Conservation (phyloP, 1,284 basidiomycete genomes). For the Irpex rosettiformis region DNA sequence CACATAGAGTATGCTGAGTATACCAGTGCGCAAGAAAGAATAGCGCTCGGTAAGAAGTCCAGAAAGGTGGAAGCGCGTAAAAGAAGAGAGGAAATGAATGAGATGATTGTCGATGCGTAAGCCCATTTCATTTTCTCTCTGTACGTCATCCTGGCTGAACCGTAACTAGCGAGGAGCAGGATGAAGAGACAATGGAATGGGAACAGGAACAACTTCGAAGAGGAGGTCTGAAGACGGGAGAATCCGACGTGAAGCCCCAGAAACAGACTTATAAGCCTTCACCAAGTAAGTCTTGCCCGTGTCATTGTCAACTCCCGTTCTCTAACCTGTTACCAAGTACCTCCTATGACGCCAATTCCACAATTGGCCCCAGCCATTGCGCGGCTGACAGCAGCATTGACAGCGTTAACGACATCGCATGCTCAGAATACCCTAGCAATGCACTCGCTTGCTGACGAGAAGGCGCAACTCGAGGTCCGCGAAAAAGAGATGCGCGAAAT, state of each 20-base stretch:
- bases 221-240: constrained; percentile 51
- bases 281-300: constrained; percentile 53
- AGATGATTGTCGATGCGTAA: constrained; percentile 85
- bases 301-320: neutral
- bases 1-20: constrained; percentile 80
- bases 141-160: constrained; percentile 10
- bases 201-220: constrained; percentile 83
- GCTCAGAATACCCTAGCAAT: constrained; percentile 61
- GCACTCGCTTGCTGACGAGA: constrained; percentile 62
- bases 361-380: constrained; percentile 52
- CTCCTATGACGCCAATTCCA: constrained; percentile 54
- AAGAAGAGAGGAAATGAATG: constrained; percentile 73
- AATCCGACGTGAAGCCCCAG: constrained; percentile 27
- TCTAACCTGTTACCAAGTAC: constrained; percentile 44
- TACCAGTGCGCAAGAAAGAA: constrained; percentile 83
- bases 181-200: constrained; percentile 90
- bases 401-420: constrained; percentile 70
- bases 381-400: constrained; percentile 61
- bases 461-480: constrained; percentile 66
- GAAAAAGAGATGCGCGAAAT: constrained; percentile 80
- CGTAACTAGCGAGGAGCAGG: constrained; percentile 66
- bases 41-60: constrained; percentile 85
- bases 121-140: constrained; percentile 28
- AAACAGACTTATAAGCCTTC: constrained; percentile 71
- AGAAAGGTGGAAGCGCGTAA: constrained; percentile 73